Evolutionary conservation across 2,329 filamentous ascomycete genomes (phyloP), one percentile per base, ranked within the genome.

Genomic region (Lasiodiplodia hormozganensis): DNA sequence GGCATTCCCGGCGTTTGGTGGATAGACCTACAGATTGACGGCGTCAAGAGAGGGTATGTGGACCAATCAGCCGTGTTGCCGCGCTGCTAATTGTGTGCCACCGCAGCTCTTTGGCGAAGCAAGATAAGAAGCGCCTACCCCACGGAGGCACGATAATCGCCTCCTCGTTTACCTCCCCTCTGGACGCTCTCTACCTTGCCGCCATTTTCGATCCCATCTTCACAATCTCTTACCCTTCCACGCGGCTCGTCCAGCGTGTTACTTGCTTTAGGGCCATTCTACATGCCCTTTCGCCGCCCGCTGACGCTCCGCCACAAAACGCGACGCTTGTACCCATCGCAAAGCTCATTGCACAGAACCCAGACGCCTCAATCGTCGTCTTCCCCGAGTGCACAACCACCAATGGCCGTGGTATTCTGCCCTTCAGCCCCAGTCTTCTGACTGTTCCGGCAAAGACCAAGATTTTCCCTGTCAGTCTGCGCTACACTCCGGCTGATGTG

Each of bases 21-120:
- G 95, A 90, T 97, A 68, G 96, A 99, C 80, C 84, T 99, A n/a
- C 95, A 97, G 80, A 93, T 99, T 72, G 96, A 99, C 78, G 95
- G 95, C 69, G 96, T 99, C 66, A 94, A 93, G 81, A 92, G 94
- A 82, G 96, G 96, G 82, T 94, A 79, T 68, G 84, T 76, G 60
- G 11, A 11, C 25, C 62, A 47, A 38, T 34, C 31, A 4, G 4
- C 16, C 51, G 52, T 2, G 25, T 18, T 8, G 16, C 21, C 14
- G 69, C 38, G 10, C 18, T 70, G 52, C 60, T 69, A 52, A 68
- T 43, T 8, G n/a, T 11, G 21, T 40, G 11, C 25, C 34, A 25
- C 54, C 38, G 31, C 56, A 70, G 87, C 58, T 87, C 91, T 31
- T 85, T 97, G 38, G 90, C 91, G 57, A 90, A 91, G 75, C 90